Conservation (phyloP, 108 stramenopile species). For the Licmophora abbreviata region DNA sequence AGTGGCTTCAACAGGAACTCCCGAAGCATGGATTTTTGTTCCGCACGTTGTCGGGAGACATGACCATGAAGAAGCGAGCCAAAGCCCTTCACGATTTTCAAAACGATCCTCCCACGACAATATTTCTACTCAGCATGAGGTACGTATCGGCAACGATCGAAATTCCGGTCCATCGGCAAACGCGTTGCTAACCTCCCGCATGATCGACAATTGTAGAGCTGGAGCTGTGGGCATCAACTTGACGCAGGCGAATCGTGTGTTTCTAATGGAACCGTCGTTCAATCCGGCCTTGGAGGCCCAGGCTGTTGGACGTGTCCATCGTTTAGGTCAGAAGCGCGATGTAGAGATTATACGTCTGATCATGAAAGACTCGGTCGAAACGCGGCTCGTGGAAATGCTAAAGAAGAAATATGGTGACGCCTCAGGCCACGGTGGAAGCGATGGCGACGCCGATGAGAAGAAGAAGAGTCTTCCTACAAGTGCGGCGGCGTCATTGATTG, state of each 20-base stretch:
- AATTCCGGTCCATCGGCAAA: neutral
- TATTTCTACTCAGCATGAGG: slow-evolving; percentile 45
- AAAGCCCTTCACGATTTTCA: slow-evolving; percentile 39
- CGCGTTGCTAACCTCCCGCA: neutral
- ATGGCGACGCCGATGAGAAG: neutral
- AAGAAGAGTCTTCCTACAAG: neutral
- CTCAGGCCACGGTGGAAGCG: neutral
- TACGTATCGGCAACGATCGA: slow-evolving; percentile 5
- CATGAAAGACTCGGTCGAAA: slow-evolving; percentile 24
- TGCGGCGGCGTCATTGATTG: slow-evolving; percentile 1
- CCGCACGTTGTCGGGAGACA: slow-evolving; percentile 28
- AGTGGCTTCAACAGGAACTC: slow-evolving; percentile 28
- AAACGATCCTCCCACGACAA: slow-evolving; percentile 35
- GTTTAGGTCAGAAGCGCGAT: slow-evolving; percentile 38
- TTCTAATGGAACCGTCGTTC: slow-evolving; percentile 55
- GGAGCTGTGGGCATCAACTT: slow-evolving; percentile 55
- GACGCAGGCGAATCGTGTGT: slow-evolving; percentile 46
- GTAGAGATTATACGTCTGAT: slow-evolving; percentile 21
- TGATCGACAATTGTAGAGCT: slow-evolving; percentile 10
- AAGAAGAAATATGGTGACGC: slow-evolving; percentile 21
- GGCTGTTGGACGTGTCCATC: slow-evolving; percentile 54
- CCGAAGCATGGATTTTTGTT: slow-evolving; percentile 36
- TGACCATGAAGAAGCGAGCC: slow-evolving; percentile 29
- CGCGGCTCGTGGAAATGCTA: slow-evolving; percentile 18
- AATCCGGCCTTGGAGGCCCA: slow-evolving; percentile 51